These are phyloP conservation scores for Candolleomyces eurysporus DNA, from an alignment of 768 basidiomycete genomes.

Conservation along the genomic window DNA sequence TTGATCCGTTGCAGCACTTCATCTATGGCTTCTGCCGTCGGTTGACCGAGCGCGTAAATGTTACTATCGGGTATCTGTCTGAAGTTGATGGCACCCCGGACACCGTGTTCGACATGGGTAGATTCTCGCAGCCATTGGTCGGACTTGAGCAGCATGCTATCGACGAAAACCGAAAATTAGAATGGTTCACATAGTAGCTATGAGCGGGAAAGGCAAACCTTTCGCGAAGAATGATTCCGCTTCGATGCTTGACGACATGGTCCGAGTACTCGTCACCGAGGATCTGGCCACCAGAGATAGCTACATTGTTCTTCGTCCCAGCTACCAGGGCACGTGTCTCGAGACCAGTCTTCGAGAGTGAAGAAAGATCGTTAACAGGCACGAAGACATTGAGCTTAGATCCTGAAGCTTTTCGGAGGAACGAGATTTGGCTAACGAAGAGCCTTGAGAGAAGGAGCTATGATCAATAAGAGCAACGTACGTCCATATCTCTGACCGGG, in stretches of 20 bases:
- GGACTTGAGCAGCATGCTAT: slow-evolving; percentile 84
- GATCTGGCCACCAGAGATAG: slow-evolving; percentile 77
- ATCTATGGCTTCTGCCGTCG: slow-evolving; percentile 82
- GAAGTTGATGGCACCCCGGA: slow-evolving; percentile 96
- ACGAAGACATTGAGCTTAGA: slow-evolving; percentile 87
- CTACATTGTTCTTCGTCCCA: slow-evolving; percentile 73
- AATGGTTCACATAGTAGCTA: neutral
- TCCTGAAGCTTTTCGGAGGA: slow-evolving; percentile 77
- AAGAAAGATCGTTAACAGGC: slow-evolving; percentile 85
- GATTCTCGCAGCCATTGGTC: slow-evolving; percentile 87
- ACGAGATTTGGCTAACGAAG: slow-evolving; percentile 65
- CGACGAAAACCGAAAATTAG: neutral
- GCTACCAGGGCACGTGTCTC: slow-evolving; percentile 55
- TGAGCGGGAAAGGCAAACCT: slow-evolving; percentile 42
- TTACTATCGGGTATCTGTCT: slow-evolving; percentile 76
- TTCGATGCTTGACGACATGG: slow-evolving; percentile 91
- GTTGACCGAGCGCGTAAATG: slow-evolving; percentile 93
- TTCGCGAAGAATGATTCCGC: slow-evolving; percentile 91
- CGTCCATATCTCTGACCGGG: slow-evolving; percentile 93
- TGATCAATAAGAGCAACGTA: slow-evolving; percentile 31
- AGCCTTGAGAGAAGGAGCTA: too few relatives aligned
- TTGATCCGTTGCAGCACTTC: slow-evolving; percentile 71
- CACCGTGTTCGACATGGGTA: slow-evolving; percentile 57
- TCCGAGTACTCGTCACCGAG: slow-evolving; percentile 95
- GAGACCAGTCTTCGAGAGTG: slow-evolving; percentile 68